Evolutionary conservation across 2,329 filamentous ascomycete species (phyloP).

Genomic region (Akanthomyces lecanii): DNA sequence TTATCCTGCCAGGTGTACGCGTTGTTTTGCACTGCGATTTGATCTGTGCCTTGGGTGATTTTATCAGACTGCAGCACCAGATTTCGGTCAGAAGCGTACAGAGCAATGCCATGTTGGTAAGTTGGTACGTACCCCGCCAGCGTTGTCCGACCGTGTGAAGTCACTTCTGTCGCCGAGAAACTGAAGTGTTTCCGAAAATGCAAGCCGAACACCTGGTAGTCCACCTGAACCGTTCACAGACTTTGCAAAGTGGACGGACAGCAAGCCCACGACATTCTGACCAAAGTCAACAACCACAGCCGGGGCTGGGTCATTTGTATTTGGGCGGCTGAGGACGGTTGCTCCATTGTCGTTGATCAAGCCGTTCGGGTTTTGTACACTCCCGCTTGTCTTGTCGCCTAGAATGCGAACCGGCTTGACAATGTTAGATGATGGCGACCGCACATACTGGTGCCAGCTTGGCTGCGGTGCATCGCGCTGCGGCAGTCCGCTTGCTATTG

Average conservation of each 20-base stretch:
- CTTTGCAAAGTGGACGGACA: constrained; percentile 40
- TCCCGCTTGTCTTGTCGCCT: not conserved
- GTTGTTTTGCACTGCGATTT: constrained; percentile 40
- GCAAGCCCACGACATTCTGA: constrained; percentile 41
- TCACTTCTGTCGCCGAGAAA: constrained; percentile 42
- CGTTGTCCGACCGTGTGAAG: constrained; percentile 46
- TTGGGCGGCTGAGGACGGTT: not conserved
- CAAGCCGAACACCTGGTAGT: constrained; percentile 40
- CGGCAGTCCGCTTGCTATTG: not conserved
- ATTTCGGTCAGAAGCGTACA: not conserved
- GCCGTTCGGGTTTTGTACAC: not conserved
- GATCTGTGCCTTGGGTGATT: constrained; percentile 45
- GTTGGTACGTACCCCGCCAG: constrained; percentile 23
- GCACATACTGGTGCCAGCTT: constrained; percentile 3
- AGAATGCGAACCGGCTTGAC: constrained; percentile 2
- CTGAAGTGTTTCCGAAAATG: constrained; percentile 46
- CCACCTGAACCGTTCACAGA: constrained; percentile 24
- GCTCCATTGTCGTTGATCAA: not conserved
- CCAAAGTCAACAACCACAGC: constrained; percentile 47
- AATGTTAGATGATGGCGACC: not conserved
- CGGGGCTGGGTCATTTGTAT: constrained; percentile 25
- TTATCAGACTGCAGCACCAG: constrained; percentile 20
- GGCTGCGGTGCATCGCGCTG: not conserved
- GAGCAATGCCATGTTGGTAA: not conserved
- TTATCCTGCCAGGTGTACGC: constrained; percentile 43